phyloP scores from a whole-genome alignment of 192 early-diverging fungal genomes.

The Podila epicladia region DNA sequence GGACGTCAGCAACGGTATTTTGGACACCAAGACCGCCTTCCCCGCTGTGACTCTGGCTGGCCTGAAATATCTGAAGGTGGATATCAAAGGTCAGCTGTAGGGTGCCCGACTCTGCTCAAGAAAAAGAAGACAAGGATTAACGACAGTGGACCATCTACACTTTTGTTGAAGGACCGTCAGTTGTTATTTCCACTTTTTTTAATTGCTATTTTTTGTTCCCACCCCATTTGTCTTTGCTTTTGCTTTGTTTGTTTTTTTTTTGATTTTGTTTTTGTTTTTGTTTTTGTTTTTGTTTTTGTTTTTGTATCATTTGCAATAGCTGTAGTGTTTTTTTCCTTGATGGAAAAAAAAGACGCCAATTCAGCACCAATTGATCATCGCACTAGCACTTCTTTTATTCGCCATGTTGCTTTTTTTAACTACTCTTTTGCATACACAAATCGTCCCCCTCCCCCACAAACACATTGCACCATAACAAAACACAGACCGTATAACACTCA shows the following conservation, averaged over 20 bases:
- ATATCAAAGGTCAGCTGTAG: conserved; percentile 84
- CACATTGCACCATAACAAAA: too few species aligned
- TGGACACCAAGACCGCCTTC: conserved; percentile 70
- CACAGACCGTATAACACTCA: too few species aligned
- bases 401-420: too few species aligned
- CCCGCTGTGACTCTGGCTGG: conserved; percentile 58
- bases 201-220: background rate
- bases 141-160: background rate
- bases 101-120: background rate
- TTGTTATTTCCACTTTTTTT: background rate
- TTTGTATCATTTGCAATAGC: too few species aligned
- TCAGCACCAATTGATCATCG: too few species aligned
- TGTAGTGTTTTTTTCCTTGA: too few species aligned
- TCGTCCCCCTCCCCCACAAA: too few species aligned
- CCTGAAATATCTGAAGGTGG: conserved; percentile 74
- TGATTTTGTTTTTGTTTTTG: background rate
- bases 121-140: background rate
- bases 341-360: background rate
- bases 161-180: background rate
- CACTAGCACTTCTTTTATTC: too few species aligned
- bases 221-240: too few species aligned
- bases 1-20: conserved; percentile 32
- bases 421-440: too few species aligned
- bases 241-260: too few species aligned
- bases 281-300: conserved; percentile 1